Percentiles rank a stretch among this genome's conserved stretches.
Evolutionary conservation across 2,329 filamentous ascomycete species (phyloP).

Genomic region (Scedosporium boydii): DNA sequence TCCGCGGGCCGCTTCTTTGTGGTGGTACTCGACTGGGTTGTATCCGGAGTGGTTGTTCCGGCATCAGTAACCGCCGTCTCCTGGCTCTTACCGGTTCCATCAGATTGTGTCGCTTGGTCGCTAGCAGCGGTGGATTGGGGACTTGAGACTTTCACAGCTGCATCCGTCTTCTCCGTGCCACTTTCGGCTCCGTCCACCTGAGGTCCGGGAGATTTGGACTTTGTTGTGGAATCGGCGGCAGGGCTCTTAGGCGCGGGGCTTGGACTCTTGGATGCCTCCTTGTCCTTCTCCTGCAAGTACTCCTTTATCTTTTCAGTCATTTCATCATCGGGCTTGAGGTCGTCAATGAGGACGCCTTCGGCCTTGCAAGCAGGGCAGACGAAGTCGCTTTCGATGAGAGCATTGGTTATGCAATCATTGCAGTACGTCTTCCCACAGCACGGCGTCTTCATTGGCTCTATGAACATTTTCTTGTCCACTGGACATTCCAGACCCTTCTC

Average conservation of each 20-base stretch:
- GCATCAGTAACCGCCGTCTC: constrained; percentile 1
- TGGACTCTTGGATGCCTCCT: constrained; percentile 23
- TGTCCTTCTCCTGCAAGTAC: constrained; percentile 48
- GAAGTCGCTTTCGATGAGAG: constrained; percentile 96
- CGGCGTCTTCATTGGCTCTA: constrained; percentile 97
- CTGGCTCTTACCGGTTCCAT: not conserved
- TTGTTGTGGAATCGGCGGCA: not conserved
- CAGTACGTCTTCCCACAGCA: constrained; percentile 98
- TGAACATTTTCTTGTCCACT: constrained; percentile 95
- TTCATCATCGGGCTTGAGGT: constrained; percentile 76
- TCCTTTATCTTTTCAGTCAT: constrained; percentile 67
- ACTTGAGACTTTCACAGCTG: constrained; percentile 8
- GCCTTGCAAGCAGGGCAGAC: constrained; percentile 86
- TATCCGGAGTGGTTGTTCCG: not conserved
- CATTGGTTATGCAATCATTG: constrained; percentile 99
- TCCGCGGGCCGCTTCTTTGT: constrained; percentile 79
- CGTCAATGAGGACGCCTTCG: constrained; percentile 87
- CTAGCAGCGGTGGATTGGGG: not conserved
- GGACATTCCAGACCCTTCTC: constrained; percentile 85
- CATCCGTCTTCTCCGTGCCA: constrained; percentile 10
- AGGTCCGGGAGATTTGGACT: constrained; percentile 4
- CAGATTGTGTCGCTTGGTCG: constrained; percentile 1
- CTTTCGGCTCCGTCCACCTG: constrained; percentile 8
- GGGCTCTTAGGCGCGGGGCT: constrained; percentile 21
- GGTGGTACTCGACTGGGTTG: constrained; percentile 20